These are phyloP conservation scores for Lathyrus aphaca DNA, from an alignment of 306 rosid species.

Conservation along the genomic window DNA sequence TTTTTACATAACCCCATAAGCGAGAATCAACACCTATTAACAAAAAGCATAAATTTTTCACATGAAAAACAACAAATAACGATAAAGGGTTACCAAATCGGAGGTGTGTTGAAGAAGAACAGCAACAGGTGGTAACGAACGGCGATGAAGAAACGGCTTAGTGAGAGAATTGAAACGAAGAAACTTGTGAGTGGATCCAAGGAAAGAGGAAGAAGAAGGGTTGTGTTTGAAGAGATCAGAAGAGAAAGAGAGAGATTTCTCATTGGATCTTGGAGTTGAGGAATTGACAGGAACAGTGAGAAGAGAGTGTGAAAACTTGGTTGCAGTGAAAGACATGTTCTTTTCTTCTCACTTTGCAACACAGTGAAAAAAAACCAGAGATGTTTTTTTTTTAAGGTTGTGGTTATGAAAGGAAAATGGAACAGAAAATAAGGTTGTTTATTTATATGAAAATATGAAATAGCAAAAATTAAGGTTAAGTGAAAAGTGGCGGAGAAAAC, in stretches of 20 bases:
- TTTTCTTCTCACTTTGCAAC: neutral
- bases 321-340: constrained; percentile 72
- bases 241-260: constrained; percentile 53
- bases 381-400: neutral
- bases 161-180: constrained; percentile 54
- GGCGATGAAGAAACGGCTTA: constrained; percentile 40
- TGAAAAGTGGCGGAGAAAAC: constrained; percentile 67
- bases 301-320: constrained; percentile 59
- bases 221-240: constrained; percentile 43
- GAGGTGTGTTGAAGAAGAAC: constrained; percentile 48
- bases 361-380: neutral
- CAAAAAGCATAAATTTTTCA: constrained; percentile 25
- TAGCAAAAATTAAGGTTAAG: neutral
- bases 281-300: constrained; percentile 50
- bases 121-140: constrained; percentile 48
- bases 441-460: constrained; percentile 6
- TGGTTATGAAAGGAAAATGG: constrained; percentile 28
- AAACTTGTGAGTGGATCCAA: constrained; percentile 72
- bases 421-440: constrained; percentile 15
- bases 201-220: constrained; percentile 61
- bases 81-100: constrained; percentile 39
- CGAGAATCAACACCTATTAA: neutral
- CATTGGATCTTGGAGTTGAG: constrained; percentile 74
- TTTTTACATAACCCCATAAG: constrained; percentile 24
- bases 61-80: neutral